Conservation (phyloP, 176 grass and related monocot species). For the Bromus sterilis region DNA sequence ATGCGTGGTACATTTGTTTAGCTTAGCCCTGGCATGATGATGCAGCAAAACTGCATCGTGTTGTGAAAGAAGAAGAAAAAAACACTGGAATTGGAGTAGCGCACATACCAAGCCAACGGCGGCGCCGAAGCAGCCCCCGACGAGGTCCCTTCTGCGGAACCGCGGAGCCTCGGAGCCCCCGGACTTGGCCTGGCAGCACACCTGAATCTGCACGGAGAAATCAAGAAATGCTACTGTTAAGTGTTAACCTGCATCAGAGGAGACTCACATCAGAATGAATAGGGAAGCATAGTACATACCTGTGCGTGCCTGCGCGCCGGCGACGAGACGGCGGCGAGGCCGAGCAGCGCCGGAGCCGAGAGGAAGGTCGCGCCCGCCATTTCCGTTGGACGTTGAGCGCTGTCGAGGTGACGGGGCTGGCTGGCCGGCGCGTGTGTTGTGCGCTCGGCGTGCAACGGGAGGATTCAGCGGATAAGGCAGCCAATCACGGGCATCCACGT, state of each 20-base stretch:
- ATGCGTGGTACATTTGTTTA: not conserved
- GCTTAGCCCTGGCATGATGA: not conserved
- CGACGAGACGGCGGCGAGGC: not conserved
- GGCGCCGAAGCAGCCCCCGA: slow-evolving; percentile 33
- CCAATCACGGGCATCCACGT: not conserved
- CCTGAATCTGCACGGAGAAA: not conserved
- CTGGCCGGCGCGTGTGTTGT: not conserved
- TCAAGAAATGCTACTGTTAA: not conserved
- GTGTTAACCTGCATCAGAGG: not conserved
- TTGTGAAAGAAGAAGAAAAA: not conserved
- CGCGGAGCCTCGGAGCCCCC: slow-evolving; percentile 17
- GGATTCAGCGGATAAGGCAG: slow-evolving; percentile 34
- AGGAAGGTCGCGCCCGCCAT: slow-evolving; percentile 61
- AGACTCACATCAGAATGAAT: too few species aligned
- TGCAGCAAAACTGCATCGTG: not conserved
- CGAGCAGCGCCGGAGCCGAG: slow-evolving; percentile 30
- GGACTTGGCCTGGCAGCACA: slow-evolving; percentile 26
- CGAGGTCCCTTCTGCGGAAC: slow-evolving; percentile 41
- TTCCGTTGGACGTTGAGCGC: not conserved
- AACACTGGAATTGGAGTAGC: not conserved
- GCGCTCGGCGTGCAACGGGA: not conserved
- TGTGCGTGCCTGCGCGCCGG: slow-evolving; percentile 17
- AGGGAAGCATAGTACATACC: not conserved
- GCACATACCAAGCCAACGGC: slow-evolving; percentile 60
- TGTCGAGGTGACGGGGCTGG: not conserved